Conservation (phyloP, 805 yeast species). For the Lipomyces sp. region DNA sequence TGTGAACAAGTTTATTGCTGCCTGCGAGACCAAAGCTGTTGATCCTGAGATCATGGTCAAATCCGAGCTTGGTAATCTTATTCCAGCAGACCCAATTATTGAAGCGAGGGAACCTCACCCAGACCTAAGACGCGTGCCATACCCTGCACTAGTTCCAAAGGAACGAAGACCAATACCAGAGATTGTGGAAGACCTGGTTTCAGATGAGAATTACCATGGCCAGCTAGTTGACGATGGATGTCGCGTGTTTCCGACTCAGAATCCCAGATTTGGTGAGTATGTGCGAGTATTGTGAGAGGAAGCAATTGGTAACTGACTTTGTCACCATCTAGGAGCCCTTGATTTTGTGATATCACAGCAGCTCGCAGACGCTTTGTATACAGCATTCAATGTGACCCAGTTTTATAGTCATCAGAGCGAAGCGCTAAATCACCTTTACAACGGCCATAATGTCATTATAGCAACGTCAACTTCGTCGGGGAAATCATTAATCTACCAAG, state of each 20-base stretch:
- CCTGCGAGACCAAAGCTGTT: slow-evolving; percentile 3
- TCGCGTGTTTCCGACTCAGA: slow-evolving; percentile 44
- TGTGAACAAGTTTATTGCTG: slow-evolving; percentile 5
- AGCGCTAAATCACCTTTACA: slow-evolving; percentile 57
- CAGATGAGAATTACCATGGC: slow-evolving; percentile 50
- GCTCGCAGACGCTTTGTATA: slow-evolving; percentile 50
- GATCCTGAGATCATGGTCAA: slow-evolving; percentile 20
- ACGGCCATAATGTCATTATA: slow-evolving; percentile 68
- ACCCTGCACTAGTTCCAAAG: slow-evolving; percentile 24
- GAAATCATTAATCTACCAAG: slow-evolving; percentile 85
- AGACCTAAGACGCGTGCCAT: slow-evolving; percentile 5
- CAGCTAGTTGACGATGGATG: slow-evolving; percentile 60
- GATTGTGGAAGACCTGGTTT: slow-evolving; percentile 50
- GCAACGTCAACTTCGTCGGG: slow-evolving; percentile 98
- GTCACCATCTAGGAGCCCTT: slow-evolving; percentile 35
- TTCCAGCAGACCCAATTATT: slow-evolving; percentile 5
- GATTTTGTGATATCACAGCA: slow-evolving; percentile 50
- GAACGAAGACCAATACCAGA: slow-evolving; percentile 47
- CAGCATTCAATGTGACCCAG: slow-evolving; percentile 46
- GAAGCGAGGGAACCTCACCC: neutral
- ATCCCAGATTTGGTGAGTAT: slow-evolving; percentile 42
- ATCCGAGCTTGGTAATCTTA: slow-evolving; percentile 1
- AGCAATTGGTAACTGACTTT: neutral
- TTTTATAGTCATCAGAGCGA: slow-evolving; percentile 80
- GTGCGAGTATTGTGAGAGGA: neutral